A percentile compares a stretch with the other conserved stretches of the same genome.
Evolutionary conservation across 2,329 filamentous ascomycete genomes (phyloP).

Genomic region (Paraconiothyrium brasiliense): DNA sequence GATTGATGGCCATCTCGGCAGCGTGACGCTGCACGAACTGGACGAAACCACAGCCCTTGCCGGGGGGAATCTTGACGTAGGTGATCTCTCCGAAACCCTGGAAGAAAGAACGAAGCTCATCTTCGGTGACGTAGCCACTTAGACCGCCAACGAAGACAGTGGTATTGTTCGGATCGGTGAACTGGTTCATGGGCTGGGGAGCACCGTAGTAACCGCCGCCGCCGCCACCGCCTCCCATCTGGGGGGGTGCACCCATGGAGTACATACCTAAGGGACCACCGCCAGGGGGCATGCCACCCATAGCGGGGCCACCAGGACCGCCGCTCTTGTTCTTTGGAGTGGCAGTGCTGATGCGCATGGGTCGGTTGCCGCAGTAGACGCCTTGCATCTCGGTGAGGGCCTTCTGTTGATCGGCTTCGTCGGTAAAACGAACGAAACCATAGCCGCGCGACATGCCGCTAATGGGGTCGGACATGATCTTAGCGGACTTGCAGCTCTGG

Average conservation of each 20-base stretch:
- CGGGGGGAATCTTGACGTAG: conserved; percentile 99
- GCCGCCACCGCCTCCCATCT: conserved; percentile 57
- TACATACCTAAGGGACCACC: conserved; percentile 70
- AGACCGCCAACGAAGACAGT: conserved; percentile 98
- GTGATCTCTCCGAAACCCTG: conserved; percentile 99
- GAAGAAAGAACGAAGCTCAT: conserved; percentile 99
- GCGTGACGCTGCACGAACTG: conserved; percentile 99
- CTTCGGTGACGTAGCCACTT: conserved; percentile 97
- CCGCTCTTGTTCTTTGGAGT: conserved; percentile 90
- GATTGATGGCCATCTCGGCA: conserved; percentile 99
- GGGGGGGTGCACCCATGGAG: conserved; percentile 73
- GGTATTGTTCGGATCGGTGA: conserved; percentile 99
- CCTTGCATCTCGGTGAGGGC: conserved; percentile 98
- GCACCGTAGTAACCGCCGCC: conserved; percentile 64
- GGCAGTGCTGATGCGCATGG: conserved; percentile 97
- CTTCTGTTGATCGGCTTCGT: conserved; percentile 94
- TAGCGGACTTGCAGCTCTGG: conserved; percentile 97
- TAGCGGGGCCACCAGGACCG: conserved; percentile 63
- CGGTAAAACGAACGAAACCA: conserved; percentile 96
- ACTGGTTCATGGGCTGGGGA: conserved; percentile 95
- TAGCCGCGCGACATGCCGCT: conserved; percentile 97
- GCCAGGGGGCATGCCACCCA: conserved; percentile 58
- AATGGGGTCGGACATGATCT: conserved; percentile 99
- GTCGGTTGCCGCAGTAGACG: conserved; percentile 97
- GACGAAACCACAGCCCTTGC: conserved; percentile 98